Percentiles rank a stretch among this genome's conserved stretches.
Conservation (phyloP, 2,329 filamentous ascomycete species). For the Lachnellula hyalina region DNA sequence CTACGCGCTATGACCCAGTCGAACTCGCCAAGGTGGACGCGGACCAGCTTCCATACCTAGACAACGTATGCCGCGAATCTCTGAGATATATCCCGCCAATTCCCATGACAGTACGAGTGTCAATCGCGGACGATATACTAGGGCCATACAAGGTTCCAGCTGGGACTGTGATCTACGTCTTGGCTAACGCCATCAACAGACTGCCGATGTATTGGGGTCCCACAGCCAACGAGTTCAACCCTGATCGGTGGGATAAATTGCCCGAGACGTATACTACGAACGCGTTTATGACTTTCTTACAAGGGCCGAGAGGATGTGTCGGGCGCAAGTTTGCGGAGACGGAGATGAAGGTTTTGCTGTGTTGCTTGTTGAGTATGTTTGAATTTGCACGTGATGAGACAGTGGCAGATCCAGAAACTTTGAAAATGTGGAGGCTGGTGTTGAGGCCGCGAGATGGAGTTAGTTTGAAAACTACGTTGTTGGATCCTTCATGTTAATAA, state of each 20-base stretch:
- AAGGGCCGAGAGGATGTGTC: conserved; percentile 32
- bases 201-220: conserved; percentile 37
- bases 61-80: conserved; percentile 43
- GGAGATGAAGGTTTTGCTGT: conserved; percentile 33
- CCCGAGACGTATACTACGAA: conserved; percentile 35
- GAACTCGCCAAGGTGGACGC: conserved; percentile 32
- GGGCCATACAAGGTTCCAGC: conserved; percentile 37
- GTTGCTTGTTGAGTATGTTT: conserved; percentile 33
- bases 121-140: conserved; percentile 35
- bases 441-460: conserved; percentile 40
- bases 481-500: background rate
- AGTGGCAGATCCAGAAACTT: conserved; percentile 38
- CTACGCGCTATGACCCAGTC: conserved; percentile 29
- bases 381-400: conserved; percentile 33
- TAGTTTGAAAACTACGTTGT: conserved; percentile 33
- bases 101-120: conserved; percentile 41
- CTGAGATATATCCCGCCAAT: conserved; percentile 42
- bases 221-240: conserved; percentile 37
- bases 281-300: conserved; percentile 32
- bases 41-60: conserved; percentile 39
- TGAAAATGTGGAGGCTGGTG: conserved; percentile 45
- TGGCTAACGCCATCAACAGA: conserved; percentile 39
- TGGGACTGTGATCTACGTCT: conserved; percentile 39
- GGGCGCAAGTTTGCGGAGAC: conserved; percentile 34
- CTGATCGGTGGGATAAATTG: conserved; percentile 38